Evolutionary conservation across 805 yeast species (phyloP).

Genomic region (Wickerhamiella allomyrinae): DNA sequence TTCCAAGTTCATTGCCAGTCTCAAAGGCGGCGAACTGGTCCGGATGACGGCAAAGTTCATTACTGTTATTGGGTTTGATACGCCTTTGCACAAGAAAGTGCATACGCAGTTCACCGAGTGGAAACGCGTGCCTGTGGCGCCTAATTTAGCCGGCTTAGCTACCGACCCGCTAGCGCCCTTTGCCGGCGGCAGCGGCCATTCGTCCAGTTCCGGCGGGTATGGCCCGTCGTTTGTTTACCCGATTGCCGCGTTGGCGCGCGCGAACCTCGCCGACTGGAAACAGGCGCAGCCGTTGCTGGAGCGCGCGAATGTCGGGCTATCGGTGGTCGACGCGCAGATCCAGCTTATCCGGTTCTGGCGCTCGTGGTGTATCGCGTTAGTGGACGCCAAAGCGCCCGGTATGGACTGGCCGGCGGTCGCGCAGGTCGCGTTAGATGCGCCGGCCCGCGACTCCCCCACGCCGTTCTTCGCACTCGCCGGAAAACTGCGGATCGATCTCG

Average conservation of each 20-base stretch:
- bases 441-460: conserved; percentile 30
- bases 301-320: conserved; percentile 46
- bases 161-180: neutral
- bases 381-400: neutral
- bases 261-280: conserved; percentile 39
- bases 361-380: conserved; percentile 47
- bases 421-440: neutral
- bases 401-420: neutral
- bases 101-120: neutral
- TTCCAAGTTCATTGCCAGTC: neutral
- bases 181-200: neutral
- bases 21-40: neutral
- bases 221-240: conserved; percentile 37
- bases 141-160: neutral
- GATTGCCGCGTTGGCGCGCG: conserved; percentile 44
- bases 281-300: conserved; percentile 22
- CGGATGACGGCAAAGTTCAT: conserved; percentile 1
- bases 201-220: neutral
- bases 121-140: neutral
- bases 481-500: conserved; percentile 50
- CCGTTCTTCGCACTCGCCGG: conserved; percentile 37
- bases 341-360: conserved; percentile 64
- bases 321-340: conserved; percentile 51
- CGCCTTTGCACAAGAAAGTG: conserved; percentile 2
- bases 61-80: conserved; percentile 2